A percentile compares a stretch with the other conserved stretches of the same genome.
These are phyloP conservation scores for Penicillium parvum DNA, from an alignment of 495 filamentous ascomycete genomes.

Conservation along the genomic window DNA sequence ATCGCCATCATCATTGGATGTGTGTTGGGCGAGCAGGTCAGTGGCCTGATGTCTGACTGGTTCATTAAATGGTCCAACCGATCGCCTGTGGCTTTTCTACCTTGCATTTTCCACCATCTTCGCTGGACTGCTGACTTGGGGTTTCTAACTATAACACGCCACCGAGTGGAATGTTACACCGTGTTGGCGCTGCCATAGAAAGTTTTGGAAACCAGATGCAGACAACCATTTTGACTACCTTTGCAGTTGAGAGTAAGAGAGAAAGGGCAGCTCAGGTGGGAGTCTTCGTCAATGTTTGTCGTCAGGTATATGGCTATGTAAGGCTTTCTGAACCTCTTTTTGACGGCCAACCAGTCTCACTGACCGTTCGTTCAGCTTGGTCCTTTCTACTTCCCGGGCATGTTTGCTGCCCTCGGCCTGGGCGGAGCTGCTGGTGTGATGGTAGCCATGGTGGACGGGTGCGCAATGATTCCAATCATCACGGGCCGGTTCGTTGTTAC, in stretches of 20 bases:
- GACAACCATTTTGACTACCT: slow-evolving; percentile 29
- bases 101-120: slow-evolving; percentile 25
- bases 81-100: slow-evolving; percentile 35
- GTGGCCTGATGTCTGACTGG: slow-evolving; percentile 30
- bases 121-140: slow-evolving; percentile 28
- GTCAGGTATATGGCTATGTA: slow-evolving; percentile 35
- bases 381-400: slow-evolving; percentile 31
- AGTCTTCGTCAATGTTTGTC: slow-evolving; percentile 29
- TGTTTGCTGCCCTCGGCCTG: slow-evolving; percentile 27
- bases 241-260: slow-evolving; percentile 29
- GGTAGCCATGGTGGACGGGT: slow-evolving; percentile 25
- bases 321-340: slow-evolving; percentile 2
- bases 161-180: slow-evolving; percentile 31
- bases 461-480: slow-evolving; percentile 22
- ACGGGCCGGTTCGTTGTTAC: slow-evolving; percentile 20
- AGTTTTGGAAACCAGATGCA: slow-evolving; percentile 35
- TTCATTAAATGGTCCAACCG: slow-evolving; percentile 20
- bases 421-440: slow-evolving; percentile 29
- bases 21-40: slow-evolving; percentile 32
- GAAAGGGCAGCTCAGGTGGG: slow-evolving; percentile 25
- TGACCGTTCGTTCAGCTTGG: slow-evolving; percentile 22
- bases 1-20: slow-evolving; percentile 35
- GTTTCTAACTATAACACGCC: slow-evolving; percentile 26
- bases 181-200: slow-evolving; percentile 31
- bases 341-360: not conserved